Conservation (phyloP, 2,329 filamentous ascomycete species). For the Phoma herbarum region DNA sequence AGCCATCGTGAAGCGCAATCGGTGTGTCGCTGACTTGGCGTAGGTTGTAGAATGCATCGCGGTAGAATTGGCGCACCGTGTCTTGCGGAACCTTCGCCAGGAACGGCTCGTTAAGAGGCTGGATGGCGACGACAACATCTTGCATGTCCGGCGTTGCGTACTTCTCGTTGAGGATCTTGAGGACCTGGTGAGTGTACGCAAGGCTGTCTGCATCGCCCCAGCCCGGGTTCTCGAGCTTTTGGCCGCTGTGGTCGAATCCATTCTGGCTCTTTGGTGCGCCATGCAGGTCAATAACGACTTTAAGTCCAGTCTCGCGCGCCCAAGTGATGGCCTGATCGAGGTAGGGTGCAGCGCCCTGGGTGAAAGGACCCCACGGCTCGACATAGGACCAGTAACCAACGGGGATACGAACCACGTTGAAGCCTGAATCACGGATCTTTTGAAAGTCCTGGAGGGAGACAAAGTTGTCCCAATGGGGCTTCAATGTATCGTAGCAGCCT, state of each 20-base stretch:
- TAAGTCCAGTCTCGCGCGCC: conserved; percentile 62
- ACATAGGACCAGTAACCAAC: conserved; percentile 64
- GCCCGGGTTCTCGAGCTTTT: conserved; percentile 52
- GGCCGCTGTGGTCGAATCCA: conserved; percentile 70
- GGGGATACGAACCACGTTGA: conserved; percentile 68
- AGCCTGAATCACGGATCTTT: conserved; percentile 64
- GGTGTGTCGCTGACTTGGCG: conserved; percentile 57
- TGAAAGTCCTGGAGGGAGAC: conserved; percentile 61
- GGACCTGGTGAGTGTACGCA: conserved; percentile 61
- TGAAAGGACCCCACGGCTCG: conserved; percentile 57
- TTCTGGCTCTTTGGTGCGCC: conserved; percentile 63
- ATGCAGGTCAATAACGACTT: conserved; percentile 67
- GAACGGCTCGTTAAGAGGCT: conserved; percentile 66
- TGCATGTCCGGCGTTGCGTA: conserved; percentile 63
- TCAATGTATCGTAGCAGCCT: conserved; percentile 54
- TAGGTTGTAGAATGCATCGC: conserved; percentile 61
- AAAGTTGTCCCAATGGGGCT: conserved; percentile 62
- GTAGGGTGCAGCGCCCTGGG: conserved; percentile 61
- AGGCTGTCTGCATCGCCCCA: conserved; percentile 61
- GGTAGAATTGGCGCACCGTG: conserved; percentile 63
- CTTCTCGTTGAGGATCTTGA: conserved; percentile 65
- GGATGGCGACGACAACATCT: conserved; percentile 67
- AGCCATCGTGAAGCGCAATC: conserved; percentile 67
- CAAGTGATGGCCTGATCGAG: conserved; percentile 65
- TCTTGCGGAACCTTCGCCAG: conserved; percentile 57